Conservation (phyloP, 1,284 basidiomycete species). For the Butyriboletus appendiculatus region DNA sequence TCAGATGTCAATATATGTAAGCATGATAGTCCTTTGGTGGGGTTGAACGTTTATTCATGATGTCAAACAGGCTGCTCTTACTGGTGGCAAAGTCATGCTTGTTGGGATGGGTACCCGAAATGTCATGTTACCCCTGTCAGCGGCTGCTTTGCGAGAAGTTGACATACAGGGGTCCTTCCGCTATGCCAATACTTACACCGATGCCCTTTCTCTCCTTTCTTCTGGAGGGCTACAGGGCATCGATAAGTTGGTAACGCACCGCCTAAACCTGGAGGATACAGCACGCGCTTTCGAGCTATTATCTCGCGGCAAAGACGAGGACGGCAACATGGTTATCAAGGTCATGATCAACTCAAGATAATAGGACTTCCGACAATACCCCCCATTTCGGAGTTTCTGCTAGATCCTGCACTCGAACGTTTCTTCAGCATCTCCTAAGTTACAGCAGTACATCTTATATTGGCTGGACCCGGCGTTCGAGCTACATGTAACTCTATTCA, state of each 20-base stretch:
- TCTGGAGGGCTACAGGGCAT: conserved; percentile 64
- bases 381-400: conserved; percentile 4
- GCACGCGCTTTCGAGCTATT: conserved; percentile 81
- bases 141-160: conserved; percentile 86
- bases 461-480: conserved; percentile 11
- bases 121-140: conserved; percentile 79
- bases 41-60: conserved; percentile 13
- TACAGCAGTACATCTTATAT: conserved; percentile 16
- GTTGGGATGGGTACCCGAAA: conserved; percentile 94
- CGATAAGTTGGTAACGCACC: conserved; percentile 80
- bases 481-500: conserved; percentile 27
- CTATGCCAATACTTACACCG: conserved; percentile 86
- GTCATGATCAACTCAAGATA: conserved; percentile 63
- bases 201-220: conserved; percentile 77
- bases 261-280: conserved; percentile 67
- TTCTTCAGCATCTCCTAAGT: conserved; percentile 11
- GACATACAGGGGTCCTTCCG: conserved; percentile 93
- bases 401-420: conserved; percentile 13
- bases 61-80: conserved; percentile 62
- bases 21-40: conserved; percentile 33
- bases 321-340: conserved; percentile 83
- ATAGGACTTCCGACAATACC: not conserved
- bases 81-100: conserved; percentile 89
- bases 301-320: conserved; percentile 71
- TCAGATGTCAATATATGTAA: conserved; percentile 83